Base-by-base conservation (phyloP, 306 rosid genomes). In the Cucumis melo region DNA sequence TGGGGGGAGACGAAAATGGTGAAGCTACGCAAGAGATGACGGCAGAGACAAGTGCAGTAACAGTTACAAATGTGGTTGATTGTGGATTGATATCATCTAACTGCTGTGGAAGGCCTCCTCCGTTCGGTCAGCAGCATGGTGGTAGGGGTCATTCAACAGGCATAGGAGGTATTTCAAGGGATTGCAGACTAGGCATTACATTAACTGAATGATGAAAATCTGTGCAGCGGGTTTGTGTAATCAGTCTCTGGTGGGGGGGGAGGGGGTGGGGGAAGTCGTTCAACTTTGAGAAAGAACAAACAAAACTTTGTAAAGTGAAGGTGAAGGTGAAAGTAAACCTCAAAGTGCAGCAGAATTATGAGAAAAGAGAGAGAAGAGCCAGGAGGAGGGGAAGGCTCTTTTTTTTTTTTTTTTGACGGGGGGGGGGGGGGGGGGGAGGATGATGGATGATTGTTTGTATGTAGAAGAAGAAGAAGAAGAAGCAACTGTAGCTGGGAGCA, bases 31-130 rank as follows among this genome's bases (percentile, higher is more conserved):
- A 82, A 15, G 80, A 80, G 67, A 48, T 57, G 15, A 48, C 62
- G 15, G 38, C 11, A 5, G 83, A 73, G 16, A 38, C 75, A 44
- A 55, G 20, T 60, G 29, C 81, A 51, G 60, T 41, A 59, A 17
- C 71, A 70, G 81, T 53, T 64, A 29, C 86, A 23, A 88, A 79
- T 60, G 75, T 61, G 74, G 70, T 78, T 38, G 91, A 87, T 66
- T 78, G 89, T 77, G 82, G 82, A 84, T 77, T 70, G 17, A 14
- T 78, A 73, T 42, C 92, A 17, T 66, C 87, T 13, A 86, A 63
- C 76, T 78, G 87, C 68, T 80, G 53, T 39, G 83, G 77, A 83
- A 87, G 81, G 78, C 53, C 86, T 38, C 71, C 87, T 50, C 71
- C 87, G 16, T 66, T 72, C 3, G 23, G 74, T 80, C 86, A 78